phyloP scores from a whole-genome alignment of 2,329 filamentous ascomycete species.

The Periconia sp. region DNA sequence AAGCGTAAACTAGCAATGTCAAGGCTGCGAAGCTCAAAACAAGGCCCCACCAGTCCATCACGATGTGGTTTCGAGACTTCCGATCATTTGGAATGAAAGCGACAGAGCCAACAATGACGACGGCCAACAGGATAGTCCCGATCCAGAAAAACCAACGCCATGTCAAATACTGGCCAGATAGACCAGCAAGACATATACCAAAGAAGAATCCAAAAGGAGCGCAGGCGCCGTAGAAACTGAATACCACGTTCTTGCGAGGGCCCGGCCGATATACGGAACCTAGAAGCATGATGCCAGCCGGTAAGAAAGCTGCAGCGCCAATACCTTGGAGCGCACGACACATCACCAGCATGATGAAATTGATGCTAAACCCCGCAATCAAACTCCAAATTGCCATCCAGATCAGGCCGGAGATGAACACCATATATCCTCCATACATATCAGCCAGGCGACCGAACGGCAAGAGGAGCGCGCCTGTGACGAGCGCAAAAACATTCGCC shows the following conservation, averaged over 20 bases:
- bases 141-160: slow-evolving; percentile 74
- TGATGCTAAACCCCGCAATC: slow-evolving; percentile 34
- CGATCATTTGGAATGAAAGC: slow-evolving; percentile 28
- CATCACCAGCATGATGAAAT: slow-evolving; percentile 39
- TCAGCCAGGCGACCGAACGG: slow-evolving; percentile 49
- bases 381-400: slow-evolving; percentile 44
- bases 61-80: slow-evolving; percentile 13
- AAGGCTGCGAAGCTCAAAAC: slow-evolving; percentile 52
- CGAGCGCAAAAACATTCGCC: slow-evolving; percentile 54
- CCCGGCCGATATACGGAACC: slow-evolving; percentile 40
- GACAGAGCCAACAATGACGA: slow-evolving; percentile 26
- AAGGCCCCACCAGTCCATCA: slow-evolving; percentile 41
- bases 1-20: slow-evolving; percentile 70
- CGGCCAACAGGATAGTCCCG: slow-evolving; percentile 53
- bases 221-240: slow-evolving; percentile 51
- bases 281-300: slow-evolving; percentile 33
- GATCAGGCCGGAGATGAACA: slow-evolving; percentile 61
- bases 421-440: slow-evolving; percentile 62
- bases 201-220: slow-evolving; percentile 59
- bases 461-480: slow-evolving; percentile 45
- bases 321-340: slow-evolving; percentile 40
- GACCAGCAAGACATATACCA: slow-evolving; percentile 67
- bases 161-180: slow-evolving; percentile 55
- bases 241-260: slow-evolving; percentile 40
- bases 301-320: slow-evolving; percentile 39